Base-by-base conservation (phyloP, 2,329 filamentous ascomycete species). In the Xylogone sp. region DNA sequence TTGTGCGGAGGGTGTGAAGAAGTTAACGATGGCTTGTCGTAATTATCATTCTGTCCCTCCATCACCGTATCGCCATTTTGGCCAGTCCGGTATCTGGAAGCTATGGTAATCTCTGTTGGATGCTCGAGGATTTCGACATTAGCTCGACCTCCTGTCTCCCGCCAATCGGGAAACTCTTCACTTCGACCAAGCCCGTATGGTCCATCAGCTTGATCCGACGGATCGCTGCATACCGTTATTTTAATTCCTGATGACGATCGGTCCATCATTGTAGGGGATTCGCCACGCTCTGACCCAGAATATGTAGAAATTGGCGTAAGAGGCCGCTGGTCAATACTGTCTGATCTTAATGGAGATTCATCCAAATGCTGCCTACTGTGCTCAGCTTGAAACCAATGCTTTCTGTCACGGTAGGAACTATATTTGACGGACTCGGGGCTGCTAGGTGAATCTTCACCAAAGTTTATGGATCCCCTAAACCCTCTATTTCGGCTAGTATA, bases 231-330 rank as follows among this genome's bases (percentile, higher is more conserved):
- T 39, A 18, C 34, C 5, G 34, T 13, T 6, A 16, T 18, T 16
- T 16, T 4, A 18, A 39, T 18, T 18, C 34, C 8, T 16, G 34
- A 18, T 39, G n/a, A 5, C 5, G 34, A 39, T 18, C n/a, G 12
- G 34, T 39, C 34, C n/a, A 39, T 39, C 34, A 16, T 16, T 16
- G n/a, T 16, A 39, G 34, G 34, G n/a, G 34, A 39, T 16, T 18
- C 34, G 20, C 52, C 44, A 22, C 48, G 29, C 5, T 59, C 61
- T 8, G 50, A 55, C 8, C 53, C 53, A 0, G 59, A 60, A 34
- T 59, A 61, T 8, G 52, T 46, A 22, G 57, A 61, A 7, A 59
- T 45, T 20, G 60, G 62, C 3, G 59, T 63, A 8, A 54, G 57
- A 9, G 56, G 56, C 2, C 55, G 45, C 16, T 57, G 54, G 42